Evolutionary conservation across 2,329 filamentous ascomycete genomes (phyloP), one percentile per base, ranked within the genome.

Genomic region (Aureobasidium lini): DNA sequence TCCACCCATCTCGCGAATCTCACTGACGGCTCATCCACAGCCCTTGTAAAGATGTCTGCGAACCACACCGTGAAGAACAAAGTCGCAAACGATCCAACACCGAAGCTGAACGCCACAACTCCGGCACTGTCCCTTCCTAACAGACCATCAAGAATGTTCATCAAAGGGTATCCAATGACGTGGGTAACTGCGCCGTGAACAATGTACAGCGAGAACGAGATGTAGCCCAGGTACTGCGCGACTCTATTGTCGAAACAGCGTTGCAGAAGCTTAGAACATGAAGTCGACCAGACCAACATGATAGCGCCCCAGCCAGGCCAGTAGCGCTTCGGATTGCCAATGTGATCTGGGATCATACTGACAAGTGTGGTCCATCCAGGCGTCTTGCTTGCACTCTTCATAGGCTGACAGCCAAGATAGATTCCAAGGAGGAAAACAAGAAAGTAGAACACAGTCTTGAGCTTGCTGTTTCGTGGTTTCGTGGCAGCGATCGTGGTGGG

Each of bases 161-260:
- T 50, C 4, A 50, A 16, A 4, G 47, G 28, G 15, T 28, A 50
- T 8, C 81, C 81, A 23, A 79, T 64, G 2, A 76, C 76, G 64
- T 83, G 81, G 65, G 80, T 75, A 2, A 79, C 76, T 3, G 80
- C 79, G 1, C 82, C 81, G 66, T 86, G 83, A 72, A 84, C 79
- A 11, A 86, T 76, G 67, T 85, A 86, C 31, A 86, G 67, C 47
- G 81, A 78, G 66, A 83, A 86, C 56, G 81, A 84, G 64, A 85
- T 79, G 66, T 78, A 78, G 61, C 83, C 83, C 7, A 85, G 71
- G 68, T 85, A 85, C 65, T 84, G 81, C 3, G 82, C 73, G 11
- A 75, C 64, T 2, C 70, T 66, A 1, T 73, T 71, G 66, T 79
- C 78, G 69, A 84, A 83, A 60, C 83, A 71, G 23, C 72, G 70